phyloP scores from a whole-genome alignment of 2,329 filamentous ascomycete species.

The Diaporthe longicolla region DNA sequence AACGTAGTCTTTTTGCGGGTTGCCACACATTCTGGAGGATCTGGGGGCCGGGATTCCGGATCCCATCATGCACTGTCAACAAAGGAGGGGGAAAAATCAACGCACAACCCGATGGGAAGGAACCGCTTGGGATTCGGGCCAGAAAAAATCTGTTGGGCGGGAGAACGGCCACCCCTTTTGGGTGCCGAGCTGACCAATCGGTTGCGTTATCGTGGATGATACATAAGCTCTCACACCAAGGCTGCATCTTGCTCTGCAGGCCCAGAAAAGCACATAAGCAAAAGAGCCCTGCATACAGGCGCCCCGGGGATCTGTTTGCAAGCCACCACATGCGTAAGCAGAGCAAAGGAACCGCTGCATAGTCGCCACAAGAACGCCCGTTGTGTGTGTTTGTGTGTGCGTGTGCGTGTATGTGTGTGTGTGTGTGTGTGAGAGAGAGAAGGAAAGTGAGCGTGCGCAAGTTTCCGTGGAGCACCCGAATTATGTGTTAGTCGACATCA shows the following conservation, averaged over 20 bases:
- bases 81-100: neutral
- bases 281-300: neutral
- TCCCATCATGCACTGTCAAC: neutral
- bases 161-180: neutral
- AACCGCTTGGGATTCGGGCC: neutral
- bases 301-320: neutral
- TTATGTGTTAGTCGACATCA: neutral
- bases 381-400: neutral
- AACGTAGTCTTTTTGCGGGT: neutral
- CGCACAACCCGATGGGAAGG: neutral
- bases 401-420: neutral
- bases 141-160: neutral
- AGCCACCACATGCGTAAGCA: constrained; percentile 7
- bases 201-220: neutral
- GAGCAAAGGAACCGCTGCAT: neutral
- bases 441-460: too few relatives aligned
- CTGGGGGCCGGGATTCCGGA: constrained; percentile 9
- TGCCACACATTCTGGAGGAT: neutral
- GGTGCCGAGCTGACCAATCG: constrained; percentile 22
- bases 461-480: neutral
- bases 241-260: neutral
- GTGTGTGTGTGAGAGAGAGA: neutral
- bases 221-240: neutral
- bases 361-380: neutral
- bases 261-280: neutral